Evolutionary conservation across 768 basidiomycete genomes (phyloP).

Genomic region (Tulasnella sp.): DNA sequence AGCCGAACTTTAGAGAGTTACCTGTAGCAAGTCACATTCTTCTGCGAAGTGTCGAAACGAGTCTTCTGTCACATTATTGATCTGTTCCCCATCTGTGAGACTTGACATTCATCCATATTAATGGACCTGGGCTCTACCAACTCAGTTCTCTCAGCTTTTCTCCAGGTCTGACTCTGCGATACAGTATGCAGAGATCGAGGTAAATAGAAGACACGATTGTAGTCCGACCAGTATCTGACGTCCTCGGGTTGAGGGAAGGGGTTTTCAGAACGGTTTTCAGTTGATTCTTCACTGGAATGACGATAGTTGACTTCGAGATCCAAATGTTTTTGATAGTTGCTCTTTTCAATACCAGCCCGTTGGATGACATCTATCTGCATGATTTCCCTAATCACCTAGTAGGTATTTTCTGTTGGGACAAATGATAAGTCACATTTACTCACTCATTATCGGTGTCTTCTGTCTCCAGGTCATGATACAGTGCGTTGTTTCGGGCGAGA

Average conservation of each 20-base stretch:
- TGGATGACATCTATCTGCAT: no score
- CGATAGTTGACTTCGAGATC: slow-evolving; percentile 4
- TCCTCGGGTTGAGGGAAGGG: no score
- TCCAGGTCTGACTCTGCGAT: neutral
- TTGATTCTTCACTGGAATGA: neutral
- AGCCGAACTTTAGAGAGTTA: neutral
- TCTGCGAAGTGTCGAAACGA: slow-evolving; percentile 15
- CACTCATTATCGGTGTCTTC: no score
- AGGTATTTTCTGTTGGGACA: no score
- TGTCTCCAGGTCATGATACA: slow-evolving; percentile 5
- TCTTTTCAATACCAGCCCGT: slow-evolving; percentile 9
- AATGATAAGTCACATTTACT: no score
- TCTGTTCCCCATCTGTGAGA: no score
- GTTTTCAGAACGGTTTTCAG: neutral
- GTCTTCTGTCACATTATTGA: slow-evolving; percentile 14
- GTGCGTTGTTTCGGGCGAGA: slow-evolving; percentile 8
- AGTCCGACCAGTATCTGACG: slow-evolving; percentile 17
- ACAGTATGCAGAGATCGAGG: slow-evolving; percentile 17
- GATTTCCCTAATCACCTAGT: neutral
- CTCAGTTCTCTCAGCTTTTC: neutral
- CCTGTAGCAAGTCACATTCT: slow-evolving; percentile 17
- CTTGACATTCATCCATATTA: no score
- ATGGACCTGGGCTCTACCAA: no score
- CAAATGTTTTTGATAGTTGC: slow-evolving; percentile 11
- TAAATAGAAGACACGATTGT: slow-evolving; percentile 14